These are phyloP conservation scores for Vigna radiata DNA, from an alignment of 306 rosid species.

Conservation along the genomic window DNA sequence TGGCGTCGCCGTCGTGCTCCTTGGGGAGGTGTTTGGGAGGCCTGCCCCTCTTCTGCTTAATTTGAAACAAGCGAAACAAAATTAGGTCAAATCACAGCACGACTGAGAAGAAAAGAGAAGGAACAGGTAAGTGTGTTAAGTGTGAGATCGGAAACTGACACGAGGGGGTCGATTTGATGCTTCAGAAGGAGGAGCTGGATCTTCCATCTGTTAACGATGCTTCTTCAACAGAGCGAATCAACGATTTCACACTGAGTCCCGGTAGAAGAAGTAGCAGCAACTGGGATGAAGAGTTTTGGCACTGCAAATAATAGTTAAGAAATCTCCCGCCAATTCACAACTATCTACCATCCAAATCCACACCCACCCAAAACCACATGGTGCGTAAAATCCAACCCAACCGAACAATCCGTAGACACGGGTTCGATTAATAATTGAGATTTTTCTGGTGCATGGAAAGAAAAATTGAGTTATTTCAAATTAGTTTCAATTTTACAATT, in stretches of 20 bases:
- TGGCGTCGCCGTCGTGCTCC: conserved; percentile 50
- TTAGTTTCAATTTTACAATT: too few species aligned
- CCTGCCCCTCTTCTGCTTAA: conserved; percentile 74
- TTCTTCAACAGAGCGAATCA: conserved; percentile 31
- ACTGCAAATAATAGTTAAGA: neutral
- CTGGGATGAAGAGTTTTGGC: neutral
- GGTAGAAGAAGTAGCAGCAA: neutral
- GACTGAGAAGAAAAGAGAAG: neutral
- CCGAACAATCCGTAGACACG: neutral
- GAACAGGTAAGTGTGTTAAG: neutral
- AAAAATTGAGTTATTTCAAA: too few species aligned
- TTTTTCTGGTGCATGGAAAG: too few species aligned
- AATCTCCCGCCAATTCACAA: conserved; percentile 68
- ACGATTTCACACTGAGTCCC: neutral
- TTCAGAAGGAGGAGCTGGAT: conserved; percentile 66
- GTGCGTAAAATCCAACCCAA: too few species aligned
- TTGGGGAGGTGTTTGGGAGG: conserved; percentile 54
- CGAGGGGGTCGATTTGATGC: conserved; percentile 64
- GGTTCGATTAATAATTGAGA: neutral
- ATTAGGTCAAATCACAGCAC: conserved; percentile 40
- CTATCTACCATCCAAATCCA: conserved; percentile 22
- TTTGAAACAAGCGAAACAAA: conserved; percentile 36
- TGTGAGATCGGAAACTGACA: conserved; percentile 55
- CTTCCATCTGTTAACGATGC: conserved; percentile 62
- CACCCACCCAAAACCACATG: neutral